Base-by-base conservation (phyloP, 2,329 filamentous ascomycete genomes). In the Colletotrichum scovillei region DNA sequence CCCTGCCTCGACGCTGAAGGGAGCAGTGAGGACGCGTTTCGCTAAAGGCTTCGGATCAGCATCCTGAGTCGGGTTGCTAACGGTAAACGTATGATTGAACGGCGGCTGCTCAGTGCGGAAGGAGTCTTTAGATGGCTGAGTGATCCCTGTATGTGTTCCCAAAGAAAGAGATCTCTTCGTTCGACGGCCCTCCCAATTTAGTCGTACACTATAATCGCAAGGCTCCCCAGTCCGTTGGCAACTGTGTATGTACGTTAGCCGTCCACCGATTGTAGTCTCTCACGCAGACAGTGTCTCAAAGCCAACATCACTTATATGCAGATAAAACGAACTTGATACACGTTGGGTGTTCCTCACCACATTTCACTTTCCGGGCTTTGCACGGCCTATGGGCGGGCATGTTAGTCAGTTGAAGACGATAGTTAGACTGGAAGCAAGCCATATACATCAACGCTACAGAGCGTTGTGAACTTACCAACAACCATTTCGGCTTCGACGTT, bases 131-230 rank as follows among this genome's bases (percentile, higher is more conserved):
- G 80, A 78, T 32, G 78, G 70, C 26, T 74, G 74, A 9, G 67
- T 38, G 6, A 55, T 52, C 24, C 80, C 75, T 28, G 77, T 78
- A 24, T 76, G 76, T 58, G 79, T 74, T 22, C 79, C 73, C 57
- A 84, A 78, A 76, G 82, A 75, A 76, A 86, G 83, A 64, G 83
- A 83, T 74, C 87, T 88, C 81, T 89, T 90, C 79, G 90, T 92
- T 63, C 88, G 87, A 69, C 93, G 89, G 5, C 93, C 93, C 73
- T 93, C 92, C 94, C 94, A 96, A 78, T 95, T 95, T 76, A 96
- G 84, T 38, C 93, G 89, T 77, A 96, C 93, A 78, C 91, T 94
- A 81, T 95, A 96, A 82, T 97, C 94, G 84, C 94, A 97, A 59
- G 85, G 84, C 79, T 95, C 93, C 74, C 91, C 91, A 75, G 92